Base-by-base conservation (phyloP, 164 flowering plant species). In the Aristolochia contorta region DNA sequence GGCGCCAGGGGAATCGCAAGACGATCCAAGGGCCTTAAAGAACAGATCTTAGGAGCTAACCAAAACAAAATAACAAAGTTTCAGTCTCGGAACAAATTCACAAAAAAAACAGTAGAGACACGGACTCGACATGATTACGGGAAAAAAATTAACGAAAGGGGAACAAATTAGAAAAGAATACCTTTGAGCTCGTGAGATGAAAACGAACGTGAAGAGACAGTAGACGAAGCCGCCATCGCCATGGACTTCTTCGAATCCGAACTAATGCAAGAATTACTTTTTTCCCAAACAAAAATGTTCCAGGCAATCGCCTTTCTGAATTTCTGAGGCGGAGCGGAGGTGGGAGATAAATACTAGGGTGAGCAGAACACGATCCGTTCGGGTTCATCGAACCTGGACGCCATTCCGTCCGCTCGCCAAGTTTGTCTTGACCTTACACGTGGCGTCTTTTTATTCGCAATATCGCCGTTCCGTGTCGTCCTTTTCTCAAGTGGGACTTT, bases 361-460 rank as follows among this genome's bases (percentile, higher is more conserved):
- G 52, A 30, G 63, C 1, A 3, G 13, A 13, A 6, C 3, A 27
- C 24, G 63, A 54, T n/a, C 21, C 15, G 24, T 23, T 6, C 30
- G 70, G 95, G 72, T 87, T 74, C 92, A 84, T 79, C 84, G 97
- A 87, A 90, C 78, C 85, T 82, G 74, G 96, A 87, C 91, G 76
- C 45, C 0, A 63, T 74, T 65, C 19, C 50, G 66, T 23, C 32
- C 27, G 22, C 2, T 21, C 7, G n/a, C n/a, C 14, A 7, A 19
- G 0, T 27, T n/a, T 1, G 25, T 56, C 5, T 16, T 32, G 12
- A 32, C 19, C 45, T 16, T 32, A 16, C 5, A 56, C 58, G 58
- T 56, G 58, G 45, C 58, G 12, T 2, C 1, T 10, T 9, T 1
- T 30, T 3, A 32, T 30, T 56, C 19, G 45, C 1, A 4, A 32